phyloP scores from a whole-genome alignment of 306 rosid genomes.

The Quercus berberidifolia region DNA sequence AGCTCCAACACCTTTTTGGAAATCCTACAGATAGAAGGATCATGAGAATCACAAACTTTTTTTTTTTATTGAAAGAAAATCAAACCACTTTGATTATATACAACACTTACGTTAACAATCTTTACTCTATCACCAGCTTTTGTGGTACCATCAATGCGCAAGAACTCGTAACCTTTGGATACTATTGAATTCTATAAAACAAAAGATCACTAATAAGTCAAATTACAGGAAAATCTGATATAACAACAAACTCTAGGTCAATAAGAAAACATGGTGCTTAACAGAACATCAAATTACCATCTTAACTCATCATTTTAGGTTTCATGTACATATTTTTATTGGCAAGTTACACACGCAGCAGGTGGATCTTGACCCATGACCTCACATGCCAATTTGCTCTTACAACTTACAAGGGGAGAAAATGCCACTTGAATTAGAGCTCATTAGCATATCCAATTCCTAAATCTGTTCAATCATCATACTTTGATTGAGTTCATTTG shows the following conservation, averaged over 20 bases:
- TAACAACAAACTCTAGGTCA: neutral
- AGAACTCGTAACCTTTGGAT: constrained; percentile 52
- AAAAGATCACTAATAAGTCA: constrained; percentile 6
- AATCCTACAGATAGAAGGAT: constrained; percentile 50
- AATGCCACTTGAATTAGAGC: no score
- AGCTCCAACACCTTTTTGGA: constrained; percentile 76
- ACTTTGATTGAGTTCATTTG: neutral
- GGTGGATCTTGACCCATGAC: no score
- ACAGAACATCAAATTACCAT: neutral
- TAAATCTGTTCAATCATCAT: neutral
- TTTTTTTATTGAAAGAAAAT: neutral
- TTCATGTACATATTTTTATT: no score
- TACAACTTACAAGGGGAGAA: no score
- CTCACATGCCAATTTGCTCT: no score
- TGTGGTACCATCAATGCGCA: constrained; percentile 94
- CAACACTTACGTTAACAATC: constrained; percentile 68
- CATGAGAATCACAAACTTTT: neutral
- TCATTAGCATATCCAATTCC: neutral
- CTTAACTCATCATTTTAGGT: neutral
- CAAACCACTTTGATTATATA: neutral
- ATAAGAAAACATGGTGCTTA: neutral
- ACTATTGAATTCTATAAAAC: constrained; percentile 53
- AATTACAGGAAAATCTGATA: neutral
- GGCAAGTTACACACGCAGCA: no score
- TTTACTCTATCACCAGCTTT: constrained; percentile 69